Percentiles rank a stretch among this genome's conserved stretches.
These are phyloP conservation scores for Amniculicola lignicola DNA, from an alignment of 495 filamentous ascomycete genomes.

Conservation along the genomic window DNA sequence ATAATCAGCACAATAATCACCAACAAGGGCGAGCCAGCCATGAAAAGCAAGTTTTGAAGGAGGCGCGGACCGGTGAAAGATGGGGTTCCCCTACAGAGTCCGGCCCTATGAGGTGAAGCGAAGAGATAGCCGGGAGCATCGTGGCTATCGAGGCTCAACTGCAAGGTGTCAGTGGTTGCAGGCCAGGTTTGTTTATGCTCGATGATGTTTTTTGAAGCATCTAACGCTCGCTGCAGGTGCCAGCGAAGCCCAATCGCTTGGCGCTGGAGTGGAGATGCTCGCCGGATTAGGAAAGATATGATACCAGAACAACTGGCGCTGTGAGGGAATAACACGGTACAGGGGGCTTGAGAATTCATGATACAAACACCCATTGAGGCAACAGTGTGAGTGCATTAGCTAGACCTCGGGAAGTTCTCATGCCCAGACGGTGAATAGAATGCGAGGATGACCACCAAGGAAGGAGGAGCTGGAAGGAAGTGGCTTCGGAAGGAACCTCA, in stretches of 20 bases:
- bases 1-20: no score
- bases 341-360: background rate
- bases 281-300: background rate
- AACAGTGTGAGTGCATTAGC: background rate
- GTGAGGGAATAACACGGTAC: background rate
- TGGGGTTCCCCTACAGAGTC: no score
- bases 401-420: background rate
- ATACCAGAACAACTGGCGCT: no score
- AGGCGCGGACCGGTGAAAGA: no score
- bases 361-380: background rate
- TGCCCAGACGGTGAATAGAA: background rate
- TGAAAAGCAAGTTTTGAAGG: no score
- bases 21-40: no score
- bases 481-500: no score
- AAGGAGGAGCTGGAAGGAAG: background rate
- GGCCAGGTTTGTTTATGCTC: conserved; percentile 3
- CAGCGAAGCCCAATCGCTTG: conserved; percentile 9
- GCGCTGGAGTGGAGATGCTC: background rate
- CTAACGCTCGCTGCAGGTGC: conserved; percentile 1
- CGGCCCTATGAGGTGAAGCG: no score
- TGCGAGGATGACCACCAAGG: background rate
- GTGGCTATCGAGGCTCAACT: background rate
- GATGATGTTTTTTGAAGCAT: background rate
- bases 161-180: no score
- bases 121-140: no score